Base-by-base conservation (phyloP, 202 grass and related monocot genomes). In the Zizania palustris region DNA sequence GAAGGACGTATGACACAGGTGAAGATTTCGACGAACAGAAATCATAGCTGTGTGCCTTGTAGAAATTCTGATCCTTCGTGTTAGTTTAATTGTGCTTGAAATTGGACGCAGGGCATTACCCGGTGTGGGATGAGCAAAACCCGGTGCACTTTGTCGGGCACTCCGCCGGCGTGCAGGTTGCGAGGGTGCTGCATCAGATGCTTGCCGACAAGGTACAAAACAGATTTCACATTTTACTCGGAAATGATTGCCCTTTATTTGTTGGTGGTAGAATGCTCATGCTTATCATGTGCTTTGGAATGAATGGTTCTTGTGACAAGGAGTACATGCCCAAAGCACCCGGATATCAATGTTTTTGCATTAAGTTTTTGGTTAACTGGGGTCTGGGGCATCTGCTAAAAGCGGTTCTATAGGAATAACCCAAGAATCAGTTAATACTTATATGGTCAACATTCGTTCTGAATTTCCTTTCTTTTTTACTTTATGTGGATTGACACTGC, bases 91-190 rank as follows among this genome's bases (percentile, higher is more conserved):
- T 11, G 3, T 18, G 5, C 42, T 66, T 63, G 33, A 33, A 22
- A 56, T 20, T 73, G 28, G 34, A 13, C 67, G 38, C 80, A 93
- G 90, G 90, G 13, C 88, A 97, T 62, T 91, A 91, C 79, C 88
- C 93, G 67, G n/a, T 54, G 59, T 97, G 90, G 93, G 67, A 87
- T 66, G 88, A 71, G 22, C 65, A 81, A 5, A 67, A 93, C 73
- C 90, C 93, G 4, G 83, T 81, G 19, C 93, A 97, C 83, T 85
- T 97, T 55, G 88, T 97, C 4, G 93, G 93, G 15, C 93, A 97
- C 56, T 97, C 93, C 6, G 93, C 90, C 37, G 93, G 93, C 35
- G 93, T 85, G 14, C 90, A 97, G 82, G 93, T 93, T 28, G 74
- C 87, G 57, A 76, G 93, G 43, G 77, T 97, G 11, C 50, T 97